Evolutionary conservation across 495 filamentous ascomycete genomes (phyloP), one percentile per base, ranked within the genome.

Genomic region (Amphirosellinia nigrospora): DNA sequence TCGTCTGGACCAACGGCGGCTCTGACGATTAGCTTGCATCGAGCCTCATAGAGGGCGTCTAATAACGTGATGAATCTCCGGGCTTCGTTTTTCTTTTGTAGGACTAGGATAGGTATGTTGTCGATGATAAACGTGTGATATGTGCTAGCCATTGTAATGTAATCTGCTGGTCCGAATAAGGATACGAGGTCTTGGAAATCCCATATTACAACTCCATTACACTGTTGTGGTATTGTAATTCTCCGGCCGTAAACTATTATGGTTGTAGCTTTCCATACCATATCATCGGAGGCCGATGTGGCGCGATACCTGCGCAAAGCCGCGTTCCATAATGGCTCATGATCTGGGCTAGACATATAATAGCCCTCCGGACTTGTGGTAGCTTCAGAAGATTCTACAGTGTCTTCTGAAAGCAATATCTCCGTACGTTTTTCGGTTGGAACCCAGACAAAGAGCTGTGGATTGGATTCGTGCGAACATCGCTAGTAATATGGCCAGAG

Each of bases 21-120:
- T 6, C 80, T 79, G 46, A 92, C 80, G 9, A 89, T 69, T 7
- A 92, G 82, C 66, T 90, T 90, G 75, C 90, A 91, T 7, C 86
- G 82, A 3, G 88, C 86, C 77, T 93, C 91, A 78, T 92, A 93
- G 8, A 92, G 79, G 1, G 90, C 89, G 68, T 93, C 90, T 8
- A 92, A 80, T 9, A 93, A 80, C 4, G 90, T 92, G 74, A 93
- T 93, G 77, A 93, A 85, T 9, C 91, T 80, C 19, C 90, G 80
- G 0, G 90, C 91, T 79, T 92, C 90, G 76, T 92, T 93, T 78
- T 91, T 92, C 76, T 88, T 87, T 0, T 84, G 73, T 0, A 86
- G 38, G 2, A 82, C 84, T 2, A 92, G 77, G 21, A 88, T 72
- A 0, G 90, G 90, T 32, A 92, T 81, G 8, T 84, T 75, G 64